These are phyloP conservation scores for Sporormia fimetaria DNA, from an alignment of 495 filamentous ascomycete genomes.

Conservation along the genomic window DNA sequence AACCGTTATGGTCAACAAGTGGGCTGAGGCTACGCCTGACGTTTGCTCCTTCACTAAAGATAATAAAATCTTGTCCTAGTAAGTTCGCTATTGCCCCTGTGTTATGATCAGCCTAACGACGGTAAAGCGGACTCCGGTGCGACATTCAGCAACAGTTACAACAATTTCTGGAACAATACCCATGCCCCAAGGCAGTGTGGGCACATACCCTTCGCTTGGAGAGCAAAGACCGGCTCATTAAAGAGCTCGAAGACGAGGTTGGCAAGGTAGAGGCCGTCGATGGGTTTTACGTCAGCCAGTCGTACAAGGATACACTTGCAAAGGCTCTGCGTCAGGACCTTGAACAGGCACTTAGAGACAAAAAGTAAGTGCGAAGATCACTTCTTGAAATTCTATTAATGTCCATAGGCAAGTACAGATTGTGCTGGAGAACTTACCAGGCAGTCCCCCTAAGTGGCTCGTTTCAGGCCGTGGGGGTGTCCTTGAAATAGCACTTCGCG, in stretches of 20 bases:
- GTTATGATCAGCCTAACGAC: too few relatives aligned
- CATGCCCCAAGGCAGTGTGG: too few relatives aligned
- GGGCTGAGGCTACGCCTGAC: too few relatives aligned
- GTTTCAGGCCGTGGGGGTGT: too few relatives aligned
- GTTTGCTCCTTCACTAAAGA: too few relatives aligned
- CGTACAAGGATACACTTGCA: not conserved
- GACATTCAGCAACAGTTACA: too few relatives aligned
- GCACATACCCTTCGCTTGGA: too few relatives aligned
- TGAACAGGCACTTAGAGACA: not conserved
- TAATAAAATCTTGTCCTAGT: too few relatives aligned
- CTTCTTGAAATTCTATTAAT: not conserved
- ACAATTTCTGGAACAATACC: too few relatives aligned
- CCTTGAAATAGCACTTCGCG: not conserved
- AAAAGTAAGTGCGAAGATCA: not conserved
- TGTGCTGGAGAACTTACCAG: not conserved
- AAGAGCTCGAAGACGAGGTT: not conserved
- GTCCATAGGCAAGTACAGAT: not conserved
- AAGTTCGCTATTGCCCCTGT: too few relatives aligned
- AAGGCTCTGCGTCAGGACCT: not conserved
- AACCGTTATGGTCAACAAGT: too few relatives aligned
- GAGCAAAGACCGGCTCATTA: not conserved
- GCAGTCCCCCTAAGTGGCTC: slow-evolving; percentile 5
- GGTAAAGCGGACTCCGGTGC: too few relatives aligned
- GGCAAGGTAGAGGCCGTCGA: not conserved
- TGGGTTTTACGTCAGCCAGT: not conserved